These are phyloP conservation scores for Glycine tomentella DNA, from an alignment of 306 rosid genomes.

Conservation along the genomic window DNA sequence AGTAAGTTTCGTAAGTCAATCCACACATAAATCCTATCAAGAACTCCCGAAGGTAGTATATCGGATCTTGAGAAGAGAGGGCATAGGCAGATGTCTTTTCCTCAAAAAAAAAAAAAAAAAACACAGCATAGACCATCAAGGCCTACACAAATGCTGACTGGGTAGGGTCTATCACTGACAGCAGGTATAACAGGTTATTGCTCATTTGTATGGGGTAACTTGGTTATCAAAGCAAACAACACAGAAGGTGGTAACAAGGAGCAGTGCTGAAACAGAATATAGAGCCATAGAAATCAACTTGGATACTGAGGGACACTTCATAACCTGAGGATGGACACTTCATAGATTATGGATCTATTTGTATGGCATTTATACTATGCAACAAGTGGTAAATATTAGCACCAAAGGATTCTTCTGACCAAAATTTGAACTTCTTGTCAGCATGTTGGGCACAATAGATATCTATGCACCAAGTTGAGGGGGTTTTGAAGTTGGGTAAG, in stretches of 20 bases:
- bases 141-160: neutral
- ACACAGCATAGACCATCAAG: neutral
- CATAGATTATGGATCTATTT: neutral
- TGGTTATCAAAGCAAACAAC: too few relatives aligned
- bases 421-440: neutral
- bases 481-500: neutral
- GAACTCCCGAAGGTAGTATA: neutral
- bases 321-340: neutral
- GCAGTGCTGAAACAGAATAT: neutral
- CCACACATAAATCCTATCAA: neutral
- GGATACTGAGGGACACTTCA: neutral
- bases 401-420: neutral
- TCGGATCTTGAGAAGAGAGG: neutral
- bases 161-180: neutral
- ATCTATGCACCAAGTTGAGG: neutral
- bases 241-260: too few relatives aligned
- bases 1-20: neutral
- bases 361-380: neutral
- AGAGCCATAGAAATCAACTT: neutral
- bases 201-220: too few relatives aligned
- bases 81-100: neutral
- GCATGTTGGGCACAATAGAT: neutral
- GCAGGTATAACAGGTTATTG: neutral
- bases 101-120: neutral
- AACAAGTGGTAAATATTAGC: neutral